Conservation (phyloP, 768 basidiomycete species). For the Kockovaella imperatae region DNA sequence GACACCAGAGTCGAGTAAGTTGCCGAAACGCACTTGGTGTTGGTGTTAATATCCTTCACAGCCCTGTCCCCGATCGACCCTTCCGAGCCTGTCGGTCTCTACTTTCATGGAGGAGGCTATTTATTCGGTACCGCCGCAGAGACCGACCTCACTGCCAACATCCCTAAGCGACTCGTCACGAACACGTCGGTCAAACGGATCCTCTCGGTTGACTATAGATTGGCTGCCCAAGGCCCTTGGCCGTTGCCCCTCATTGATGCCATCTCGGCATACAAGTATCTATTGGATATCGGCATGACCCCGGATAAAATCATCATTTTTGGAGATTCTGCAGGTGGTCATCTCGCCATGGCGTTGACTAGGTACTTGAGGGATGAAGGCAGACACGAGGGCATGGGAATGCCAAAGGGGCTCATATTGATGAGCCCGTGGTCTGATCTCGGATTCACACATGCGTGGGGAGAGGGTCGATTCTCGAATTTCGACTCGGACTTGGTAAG, state of each 20-base stretch:
- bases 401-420: slow-evolving; percentile 71
- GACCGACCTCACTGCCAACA: slow-evolving; percentile 29
- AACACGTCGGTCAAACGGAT: slow-evolving; percentile 34
- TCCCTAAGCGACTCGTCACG: slow-evolving; percentile 24
- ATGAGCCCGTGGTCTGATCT: slow-evolving; percentile 96
- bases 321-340: slow-evolving; percentile 93
- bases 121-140: slow-evolving; percentile 37
- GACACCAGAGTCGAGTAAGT: slow-evolving; percentile 16
- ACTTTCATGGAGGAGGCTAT: slow-evolving; percentile 38
- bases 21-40: not conserved
- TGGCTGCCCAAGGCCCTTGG: slow-evolving; percentile 89
- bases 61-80: slow-evolving; percentile 3
- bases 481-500: slow-evolving; percentile 26
- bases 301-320: slow-evolving; percentile 63
- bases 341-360: slow-evolving; percentile 68
- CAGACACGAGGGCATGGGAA: slow-evolving; percentile 51
- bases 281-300: slow-evolving; percentile 68
- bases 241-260: slow-evolving; percentile 82
- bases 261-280: slow-evolving; percentile 72
- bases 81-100: slow-evolving; percentile 23
- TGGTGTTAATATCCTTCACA: not conserved
- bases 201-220: slow-evolving; percentile 67
- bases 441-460: slow-evolving; percentile 36
- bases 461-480: slow-evolving; percentile 22
- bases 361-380: slow-evolving; percentile 85